Evolutionary conservation across 768 basidiomycete genomes (phyloP).

Genomic region (Xerocomus brunneocitrinus): DNA sequence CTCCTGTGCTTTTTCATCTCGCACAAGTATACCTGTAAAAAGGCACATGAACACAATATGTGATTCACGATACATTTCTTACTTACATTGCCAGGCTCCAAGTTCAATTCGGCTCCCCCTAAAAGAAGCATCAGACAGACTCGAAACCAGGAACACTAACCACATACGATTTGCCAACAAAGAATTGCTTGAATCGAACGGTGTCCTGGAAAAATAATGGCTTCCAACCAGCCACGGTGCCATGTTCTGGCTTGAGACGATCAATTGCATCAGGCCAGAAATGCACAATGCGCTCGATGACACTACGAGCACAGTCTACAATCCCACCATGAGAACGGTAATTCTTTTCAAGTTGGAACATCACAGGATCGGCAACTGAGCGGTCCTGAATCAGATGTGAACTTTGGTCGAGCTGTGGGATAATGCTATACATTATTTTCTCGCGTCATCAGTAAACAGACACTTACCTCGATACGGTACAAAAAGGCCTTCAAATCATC

Average conservation of each 20-base stretch:
- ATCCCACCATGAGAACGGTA: background rate
- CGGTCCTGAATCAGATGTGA: conserved; percentile 9
- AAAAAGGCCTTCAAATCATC: conserved; percentile 67
- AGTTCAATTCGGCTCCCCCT: conserved; percentile 52
- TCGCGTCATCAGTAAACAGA: background rate
- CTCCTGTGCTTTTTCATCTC: too few species aligned
- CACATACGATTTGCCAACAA: conserved; percentile 46
- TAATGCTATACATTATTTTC: background rate
- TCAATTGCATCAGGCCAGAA: conserved; percentile 70
- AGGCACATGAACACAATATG: too few species aligned
- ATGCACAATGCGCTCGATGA: conserved; percentile 55
- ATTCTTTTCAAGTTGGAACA: background rate
- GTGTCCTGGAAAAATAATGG: conserved; percentile 55
- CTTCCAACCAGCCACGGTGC: conserved; percentile 47
- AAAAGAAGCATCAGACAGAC: conserved; percentile 8
- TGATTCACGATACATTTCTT: background rate
- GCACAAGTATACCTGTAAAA: too few species aligned
- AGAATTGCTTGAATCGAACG: conserved; percentile 49
- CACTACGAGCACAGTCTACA: conserved; percentile 51
- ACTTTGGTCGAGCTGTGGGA: conserved; percentile 20
- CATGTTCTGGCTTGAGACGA: conserved; percentile 49
- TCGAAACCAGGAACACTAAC: background rate
- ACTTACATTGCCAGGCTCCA: conserved; percentile 61
- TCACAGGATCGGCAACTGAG: conserved; percentile 21
- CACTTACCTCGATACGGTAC: conserved; percentile 55